Base-by-base conservation (phyloP, 768 basidiomycete genomes). In the Termitomyces sp. region DNA sequence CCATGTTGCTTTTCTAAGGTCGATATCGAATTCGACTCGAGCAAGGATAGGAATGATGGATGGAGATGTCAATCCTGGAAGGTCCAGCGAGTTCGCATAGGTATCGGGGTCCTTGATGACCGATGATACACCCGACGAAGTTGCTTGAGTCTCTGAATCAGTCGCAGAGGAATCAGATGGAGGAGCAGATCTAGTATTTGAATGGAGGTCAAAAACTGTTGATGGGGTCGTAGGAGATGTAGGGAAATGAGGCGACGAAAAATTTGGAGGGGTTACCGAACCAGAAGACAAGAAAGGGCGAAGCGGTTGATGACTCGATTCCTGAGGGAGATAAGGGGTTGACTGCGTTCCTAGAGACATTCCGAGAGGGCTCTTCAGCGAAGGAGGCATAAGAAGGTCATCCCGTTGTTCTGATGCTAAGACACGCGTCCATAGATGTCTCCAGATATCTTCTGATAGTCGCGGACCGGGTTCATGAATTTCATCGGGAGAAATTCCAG, bases 1-100 rank as follows among this genome's bases (percentile, higher is more conserved):
- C 95, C 95, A 97, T 3, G 75, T 75, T 2, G 93, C 95, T 63
- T 80, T 87, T 55, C 82, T 77, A 41, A 78, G 78, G 71, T 97
- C 95, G 65, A 98, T 88, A 69, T 97, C 93, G 66, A 98, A 97
- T 70, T 98, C 95, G 13, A 98, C 85, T 71, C 95, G 95, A 51
- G 94, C 95, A 32, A 98, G 81, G 57, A 97, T 87, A 5, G 90
- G 91, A 55, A 93, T 85, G 26, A 91, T 73, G 28, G 87, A 82
- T 50, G 82, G 71, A 6, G 86, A 84, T 57, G 72, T 70, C 43
- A 91, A 77, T 7, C 89, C 90, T 5, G 89, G 86, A 10, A 91
- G 79, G 55, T 86, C 79, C 58, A 90, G 74, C 26, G 80, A 79
- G 50, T 79, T 75, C 16, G 77, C 77, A 50, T 75, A 75, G 32